Percentiles rank a stretch among this genome's conserved stretches.
Conservation (phyloP, 768 basidiomycete genomes). For the Lentinula edodes region DNA sequence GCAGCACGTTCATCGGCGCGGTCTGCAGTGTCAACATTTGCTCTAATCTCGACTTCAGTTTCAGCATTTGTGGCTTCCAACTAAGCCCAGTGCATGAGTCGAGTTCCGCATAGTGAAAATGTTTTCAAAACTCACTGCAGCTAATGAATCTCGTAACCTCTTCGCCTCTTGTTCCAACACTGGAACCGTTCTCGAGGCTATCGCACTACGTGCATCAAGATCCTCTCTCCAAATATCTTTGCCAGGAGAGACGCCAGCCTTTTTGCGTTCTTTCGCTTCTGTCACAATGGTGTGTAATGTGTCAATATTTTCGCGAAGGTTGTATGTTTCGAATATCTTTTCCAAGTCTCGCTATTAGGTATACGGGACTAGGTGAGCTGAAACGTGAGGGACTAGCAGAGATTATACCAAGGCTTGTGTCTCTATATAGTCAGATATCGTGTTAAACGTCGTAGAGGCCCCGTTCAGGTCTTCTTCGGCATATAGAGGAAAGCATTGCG, state of each 20-base stretch:
- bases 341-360: slow-evolving; percentile 54
- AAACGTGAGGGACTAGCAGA: slow-evolving; percentile 7
- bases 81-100: slow-evolving; percentile 26
- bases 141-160: slow-evolving; percentile 31
- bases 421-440: slow-evolving; percentile 69
- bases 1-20: slow-evolving; percentile 40
- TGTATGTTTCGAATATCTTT: slow-evolving; percentile 61
- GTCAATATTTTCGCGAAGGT: slow-evolving; percentile 66
- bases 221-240: slow-evolving; percentile 64
- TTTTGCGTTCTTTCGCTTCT: slow-evolving; percentile 57
- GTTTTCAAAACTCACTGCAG: slow-evolving; percentile 24
- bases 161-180: slow-evolving; percentile 40
- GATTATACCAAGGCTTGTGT: slow-evolving; percentile 46
- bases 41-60: slow-evolving; percentile 43
- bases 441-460: slow-evolving; percentile 54
- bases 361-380: neutral
- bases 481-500: slow-evolving; percentile 62
- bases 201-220: slow-evolving; percentile 56
- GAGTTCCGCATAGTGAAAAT: neutral
- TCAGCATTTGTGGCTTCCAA: slow-evolving; percentile 50
- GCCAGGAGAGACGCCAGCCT: slow-evolving; percentile 32
- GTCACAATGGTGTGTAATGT: slow-evolving; percentile 62
- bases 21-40: slow-evolving; percentile 38
- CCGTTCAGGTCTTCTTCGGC: slow-evolving; percentile 63
- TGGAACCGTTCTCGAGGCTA: slow-evolving; percentile 59